Conservation (phyloP, 208 protist genomes). For the Leishmania major region DNA sequence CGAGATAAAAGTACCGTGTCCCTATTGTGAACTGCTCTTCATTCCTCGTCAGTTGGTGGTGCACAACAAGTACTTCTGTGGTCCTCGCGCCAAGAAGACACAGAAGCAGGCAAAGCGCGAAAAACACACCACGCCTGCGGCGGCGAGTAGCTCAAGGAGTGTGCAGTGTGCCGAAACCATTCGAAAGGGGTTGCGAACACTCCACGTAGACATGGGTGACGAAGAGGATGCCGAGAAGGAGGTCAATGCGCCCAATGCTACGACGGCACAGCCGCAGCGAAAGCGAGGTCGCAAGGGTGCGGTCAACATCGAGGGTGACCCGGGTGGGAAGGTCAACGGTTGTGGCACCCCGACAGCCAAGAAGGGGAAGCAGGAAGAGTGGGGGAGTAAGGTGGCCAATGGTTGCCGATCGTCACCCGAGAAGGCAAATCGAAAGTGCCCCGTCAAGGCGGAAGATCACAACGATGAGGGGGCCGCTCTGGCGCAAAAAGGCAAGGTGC, state of each 20-base stretch:
- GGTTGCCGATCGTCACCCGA: not conserved
- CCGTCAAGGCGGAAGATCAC: not conserved
- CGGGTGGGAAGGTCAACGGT: not conserved
- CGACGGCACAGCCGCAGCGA: not conserved
- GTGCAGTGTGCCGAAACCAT: conserved; percentile 80
- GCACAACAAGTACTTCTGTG: conserved; percentile 96
- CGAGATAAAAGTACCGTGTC: conserved; percentile 85
- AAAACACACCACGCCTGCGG: conserved; percentile 32
- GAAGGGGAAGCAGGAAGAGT: conserved; percentile 20
- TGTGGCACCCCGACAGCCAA: conserved; percentile 9
- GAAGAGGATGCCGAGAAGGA: conserved; percentile 9
- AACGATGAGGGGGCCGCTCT: not conserved
- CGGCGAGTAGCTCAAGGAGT: conserved; percentile 14
- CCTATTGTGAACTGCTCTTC: conserved; percentile 90
- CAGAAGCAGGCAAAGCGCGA: conserved; percentile 86
- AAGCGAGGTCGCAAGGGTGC: conserved; percentile 7
- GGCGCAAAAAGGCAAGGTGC: conserved; percentile 29
- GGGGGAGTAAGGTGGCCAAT: not conserved
- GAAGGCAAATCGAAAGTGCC: not conserved
- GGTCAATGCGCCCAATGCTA: not conserved
- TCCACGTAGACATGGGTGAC: conserved; percentile 69
- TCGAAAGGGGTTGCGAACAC: conserved; percentile 75
- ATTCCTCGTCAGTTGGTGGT: conserved; percentile 87
- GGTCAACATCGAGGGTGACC: not conserved
- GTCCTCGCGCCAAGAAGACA: conserved; percentile 83